phyloP scores from a whole-genome alignment of 2,329 filamentous ascomycete species.

The Aspergillus ochraceoroseus region DNA sequence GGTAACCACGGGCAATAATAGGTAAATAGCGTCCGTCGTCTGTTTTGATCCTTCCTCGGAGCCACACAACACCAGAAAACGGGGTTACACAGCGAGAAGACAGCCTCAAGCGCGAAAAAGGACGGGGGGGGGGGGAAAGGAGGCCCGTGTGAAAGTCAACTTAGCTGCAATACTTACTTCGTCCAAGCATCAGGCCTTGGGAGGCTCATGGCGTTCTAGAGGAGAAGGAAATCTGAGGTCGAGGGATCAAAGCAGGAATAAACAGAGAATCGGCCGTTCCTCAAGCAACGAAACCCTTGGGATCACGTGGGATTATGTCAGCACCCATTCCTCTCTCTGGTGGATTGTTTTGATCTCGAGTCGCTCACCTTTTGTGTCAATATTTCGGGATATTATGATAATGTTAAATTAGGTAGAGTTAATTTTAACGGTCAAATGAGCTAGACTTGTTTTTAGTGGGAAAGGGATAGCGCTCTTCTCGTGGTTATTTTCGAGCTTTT shows the following conservation, averaged over 20 bases:
- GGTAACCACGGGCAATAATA: conserved; percentile 29
- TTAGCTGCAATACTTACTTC: not conserved
- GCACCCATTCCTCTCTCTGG: conserved; percentile 26
- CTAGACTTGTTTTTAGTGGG: no score
- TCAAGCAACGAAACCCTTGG: conserved; percentile 39
- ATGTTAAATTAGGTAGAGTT: no score
- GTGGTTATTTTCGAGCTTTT: no score
- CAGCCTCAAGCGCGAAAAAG: conserved; percentile 5
- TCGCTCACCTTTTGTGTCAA: not conserved
- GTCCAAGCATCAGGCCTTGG: conserved; percentile 19
- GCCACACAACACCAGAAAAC: conserved; percentile 25
- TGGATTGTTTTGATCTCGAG: no score
- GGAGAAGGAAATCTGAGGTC: conserved; percentile 15
- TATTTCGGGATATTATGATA: conserved; percentile 6
- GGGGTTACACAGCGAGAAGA: conserved; percentile 15
- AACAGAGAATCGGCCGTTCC: conserved; percentile 40
- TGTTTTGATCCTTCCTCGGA: conserved; percentile 28
- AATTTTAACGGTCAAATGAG: no score
- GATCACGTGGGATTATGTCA: conserved; percentile 33
- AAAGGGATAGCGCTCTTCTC: no score
- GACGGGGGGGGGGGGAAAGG: not conserved
- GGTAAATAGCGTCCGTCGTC: conserved; percentile 13
- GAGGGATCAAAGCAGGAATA: conserved; percentile 29
- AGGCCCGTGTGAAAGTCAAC: not conserved
- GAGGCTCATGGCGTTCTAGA: conserved; percentile 24